These are phyloP conservation scores for Pseudocercospora macadamiae DNA, from an alignment of 2,329 filamentous ascomycete genomes.

Conservation along the genomic window DNA sequence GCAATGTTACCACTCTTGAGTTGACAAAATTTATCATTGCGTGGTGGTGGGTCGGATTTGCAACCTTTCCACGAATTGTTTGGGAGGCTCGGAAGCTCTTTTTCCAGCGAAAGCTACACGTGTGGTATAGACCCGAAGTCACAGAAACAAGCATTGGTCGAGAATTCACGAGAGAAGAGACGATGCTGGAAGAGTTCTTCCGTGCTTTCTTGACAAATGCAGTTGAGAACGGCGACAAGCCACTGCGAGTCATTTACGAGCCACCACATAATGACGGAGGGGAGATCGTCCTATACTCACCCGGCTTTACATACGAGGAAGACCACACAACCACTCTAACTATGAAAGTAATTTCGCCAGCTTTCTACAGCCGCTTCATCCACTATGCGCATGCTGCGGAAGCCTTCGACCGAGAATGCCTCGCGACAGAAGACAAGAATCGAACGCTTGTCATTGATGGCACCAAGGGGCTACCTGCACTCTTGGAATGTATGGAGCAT, in stretches of 20 bases:
- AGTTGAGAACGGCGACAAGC: constrained; percentile 50
- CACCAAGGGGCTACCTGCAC: constrained; percentile 54
- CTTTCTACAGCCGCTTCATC: constrained; percentile 68
- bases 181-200: constrained; percentile 44
- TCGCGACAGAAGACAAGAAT: constrained; percentile 56
- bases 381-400: constrained; percentile 65
- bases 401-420: constrained; percentile 62
- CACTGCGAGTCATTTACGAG: constrained; percentile 58
- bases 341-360: constrained; percentile 64
- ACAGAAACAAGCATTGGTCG: constrained; percentile 59
- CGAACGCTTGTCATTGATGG: constrained; percentile 61
- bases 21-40: constrained; percentile 32
- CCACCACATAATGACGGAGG: constrained; percentile 46
- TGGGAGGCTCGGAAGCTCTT: constrained; percentile 63
- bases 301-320: constrained; percentile 40
- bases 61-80: constrained; percentile 67
- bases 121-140: constrained; percentile 69
- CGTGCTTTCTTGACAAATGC: constrained; percentile 47
- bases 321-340: constrained; percentile 51
- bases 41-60: constrained; percentile 71
- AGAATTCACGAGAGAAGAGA: constrained; percentile 56
- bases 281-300: constrained; percentile 38
- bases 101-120: constrained; percentile 60
- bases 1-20: constrained; percentile 43
- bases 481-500: constrained; percentile 41